Percentiles rank a stretch among this genome's conserved stretches.
Evolutionary conservation across 2,329 filamentous ascomycete species (phyloP).

Genomic region (Phaeosphaeriaceae sp.): DNA sequence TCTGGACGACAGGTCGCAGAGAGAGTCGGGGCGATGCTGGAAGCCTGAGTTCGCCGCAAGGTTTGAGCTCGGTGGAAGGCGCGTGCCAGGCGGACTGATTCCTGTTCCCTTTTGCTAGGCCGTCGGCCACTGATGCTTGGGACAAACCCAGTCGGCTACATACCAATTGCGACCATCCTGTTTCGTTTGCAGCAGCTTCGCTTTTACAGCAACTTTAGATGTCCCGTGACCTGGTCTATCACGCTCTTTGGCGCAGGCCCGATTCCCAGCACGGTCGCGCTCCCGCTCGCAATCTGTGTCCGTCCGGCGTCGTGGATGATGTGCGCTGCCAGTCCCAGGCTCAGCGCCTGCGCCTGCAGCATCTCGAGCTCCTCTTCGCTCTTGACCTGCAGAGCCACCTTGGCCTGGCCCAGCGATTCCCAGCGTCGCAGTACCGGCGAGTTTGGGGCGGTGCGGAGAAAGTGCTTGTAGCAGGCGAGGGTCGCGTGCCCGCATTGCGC

Average conservation of each 20-base stretch:
- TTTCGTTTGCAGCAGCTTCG: neutral
- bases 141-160: conserved; percentile 84
- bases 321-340: conserved; percentile 84
- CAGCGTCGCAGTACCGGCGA: conserved; percentile 77
- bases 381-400: conserved; percentile 90
- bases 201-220: conserved; percentile 77
- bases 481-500: conserved; percentile 97
- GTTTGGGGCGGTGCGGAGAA: conserved; percentile 63
- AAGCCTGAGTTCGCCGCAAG: conserved; percentile 58
- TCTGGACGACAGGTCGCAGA: conserved; percentile 98
- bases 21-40: conserved; percentile 63
- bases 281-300: conserved; percentile 94
- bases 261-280: conserved; percentile 85
- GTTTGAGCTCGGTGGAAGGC: conserved; percentile 48
- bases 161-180: conserved; percentile 46
- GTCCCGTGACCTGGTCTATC: conserved; percentile 84
- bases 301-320: conserved; percentile 95
- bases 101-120: conserved; percentile 79
- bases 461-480: conserved; percentile 92
- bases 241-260: conserved; percentile 79
- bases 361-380: conserved; percentile 80
- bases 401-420: conserved; percentile 87
- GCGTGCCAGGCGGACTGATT: conserved; percentile 48
- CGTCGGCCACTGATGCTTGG: conserved; percentile 89
- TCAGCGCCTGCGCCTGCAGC: conserved; percentile 80